Percentiles rank a stretch among this genome's conserved stretches.
Conservation (phyloP, 768 basidiomycete species). For the Suillus sp. region DNA sequence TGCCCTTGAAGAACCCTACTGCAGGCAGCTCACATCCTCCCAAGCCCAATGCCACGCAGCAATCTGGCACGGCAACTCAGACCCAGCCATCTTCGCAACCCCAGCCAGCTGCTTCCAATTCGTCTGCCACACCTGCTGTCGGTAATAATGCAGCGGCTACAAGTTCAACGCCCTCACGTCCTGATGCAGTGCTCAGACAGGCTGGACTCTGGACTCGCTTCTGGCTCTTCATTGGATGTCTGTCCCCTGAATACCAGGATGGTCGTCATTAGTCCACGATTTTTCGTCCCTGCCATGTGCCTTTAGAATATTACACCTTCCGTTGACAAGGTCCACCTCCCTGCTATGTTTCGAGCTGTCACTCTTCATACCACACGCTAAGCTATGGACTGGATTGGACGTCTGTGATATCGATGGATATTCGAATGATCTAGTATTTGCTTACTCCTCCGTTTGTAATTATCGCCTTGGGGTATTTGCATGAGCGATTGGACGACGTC, state of each 20-base stretch:
- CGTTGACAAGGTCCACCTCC: not conserved
- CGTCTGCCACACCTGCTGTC: too few relatives aligned
- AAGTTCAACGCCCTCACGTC: not conserved
- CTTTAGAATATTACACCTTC: not conserved
- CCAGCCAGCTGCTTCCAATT: too few relatives aligned
- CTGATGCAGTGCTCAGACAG: not conserved
- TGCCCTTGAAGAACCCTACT: not conserved
- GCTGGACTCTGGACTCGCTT: not conserved
- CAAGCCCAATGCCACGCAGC: not conserved
- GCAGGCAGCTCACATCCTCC: not conserved
- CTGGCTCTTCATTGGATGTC: not conserved
- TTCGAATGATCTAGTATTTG: too few relatives aligned
- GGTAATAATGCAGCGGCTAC: too few relatives aligned
- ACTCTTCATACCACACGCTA: not conserved
- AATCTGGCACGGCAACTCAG: too few relatives aligned
- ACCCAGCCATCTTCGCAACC: too few relatives aligned
- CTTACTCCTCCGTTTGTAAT: too few relatives aligned
- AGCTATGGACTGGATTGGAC: not conserved
- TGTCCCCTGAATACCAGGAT: not conserved
- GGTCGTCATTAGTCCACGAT: not conserved
- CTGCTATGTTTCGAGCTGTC: not conserved
- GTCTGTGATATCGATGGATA: too few relatives aligned
- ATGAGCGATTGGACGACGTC: too few relatives aligned
- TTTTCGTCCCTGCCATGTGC: too few relatives aligned
- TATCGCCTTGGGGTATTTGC: too few relatives aligned